phyloP scores from a whole-genome alignment of 192 early-diverging fungal species.

The Mortierella claussenii region DNA sequence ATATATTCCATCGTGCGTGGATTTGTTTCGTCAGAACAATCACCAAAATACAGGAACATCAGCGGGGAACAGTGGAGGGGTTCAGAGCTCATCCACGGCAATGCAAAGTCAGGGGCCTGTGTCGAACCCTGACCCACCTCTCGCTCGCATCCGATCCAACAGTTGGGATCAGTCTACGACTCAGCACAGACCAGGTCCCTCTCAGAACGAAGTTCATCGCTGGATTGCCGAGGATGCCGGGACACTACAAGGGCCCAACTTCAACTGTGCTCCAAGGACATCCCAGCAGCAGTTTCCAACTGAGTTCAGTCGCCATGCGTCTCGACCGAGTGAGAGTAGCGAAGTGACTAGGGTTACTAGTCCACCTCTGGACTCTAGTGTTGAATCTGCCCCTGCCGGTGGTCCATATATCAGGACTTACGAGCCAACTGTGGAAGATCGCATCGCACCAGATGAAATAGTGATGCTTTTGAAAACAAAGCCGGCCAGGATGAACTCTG shows the following conservation, averaged over 20 bases:
- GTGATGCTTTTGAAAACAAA: no score
- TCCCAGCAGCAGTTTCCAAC: background rate
- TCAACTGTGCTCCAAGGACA: background rate
- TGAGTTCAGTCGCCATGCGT: background rate
- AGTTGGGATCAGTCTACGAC: constrained; percentile 24
- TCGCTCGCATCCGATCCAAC: constrained; percentile 25
- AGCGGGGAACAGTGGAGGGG: background rate
- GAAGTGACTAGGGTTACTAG: constrained; percentile 7
- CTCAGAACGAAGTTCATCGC: constrained; percentile 36
- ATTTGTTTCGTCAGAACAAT: constrained; percentile 22
- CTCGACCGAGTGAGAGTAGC: constrained; percentile 5
- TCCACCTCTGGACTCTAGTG: background rate
- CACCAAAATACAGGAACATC: background rate
- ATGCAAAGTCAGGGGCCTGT: no score
- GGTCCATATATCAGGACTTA: background rate
- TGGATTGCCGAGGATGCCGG: constrained; percentile 45
- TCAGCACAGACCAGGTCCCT: constrained; percentile 7
- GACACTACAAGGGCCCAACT: constrained; percentile 24
- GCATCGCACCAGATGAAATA: background rate
- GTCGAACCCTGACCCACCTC: background rate
- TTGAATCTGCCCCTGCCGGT: background rate
- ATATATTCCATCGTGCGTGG: constrained; percentile 41
- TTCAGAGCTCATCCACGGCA: background rate
- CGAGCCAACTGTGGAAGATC: background rate
- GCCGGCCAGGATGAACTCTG: no score